Conservation (phyloP, 768 basidiomycete species). For the Macrolepiota dolichaula region DNA sequence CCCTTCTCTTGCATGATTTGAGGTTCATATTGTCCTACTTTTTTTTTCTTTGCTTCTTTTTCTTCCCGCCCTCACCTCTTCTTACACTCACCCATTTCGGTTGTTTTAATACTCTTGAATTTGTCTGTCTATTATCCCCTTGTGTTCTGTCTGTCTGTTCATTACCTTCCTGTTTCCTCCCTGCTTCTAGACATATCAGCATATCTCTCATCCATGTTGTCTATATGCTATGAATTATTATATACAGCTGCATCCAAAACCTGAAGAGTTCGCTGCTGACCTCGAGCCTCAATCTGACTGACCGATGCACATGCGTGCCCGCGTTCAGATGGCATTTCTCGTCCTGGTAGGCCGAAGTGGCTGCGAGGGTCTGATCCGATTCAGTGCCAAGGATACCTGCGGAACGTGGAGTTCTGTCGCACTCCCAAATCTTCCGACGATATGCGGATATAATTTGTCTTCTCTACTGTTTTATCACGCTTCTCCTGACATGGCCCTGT, state of each 20-base stretch:
- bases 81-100: background rate
- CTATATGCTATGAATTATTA: slow-evolving; percentile 8
- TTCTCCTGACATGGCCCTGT: background rate
- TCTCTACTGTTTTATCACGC: background rate
- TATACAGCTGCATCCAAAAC: background rate
- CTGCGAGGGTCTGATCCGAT: too few species aligned
- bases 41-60: background rate
- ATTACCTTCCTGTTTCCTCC: background rate
- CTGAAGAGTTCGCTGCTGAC: background rate
- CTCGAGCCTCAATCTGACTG: background rate
- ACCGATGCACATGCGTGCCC: background rate
- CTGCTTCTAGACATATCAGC: slow-evolving; percentile 8
- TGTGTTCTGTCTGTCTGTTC: background rate
- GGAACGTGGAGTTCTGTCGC: background rate
- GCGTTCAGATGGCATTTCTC: too few species aligned
- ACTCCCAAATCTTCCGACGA: background rate
- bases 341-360: too few species aligned
- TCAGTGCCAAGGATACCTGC: too few species aligned
- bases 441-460: background rate
- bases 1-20: slow-evolving; percentile 10
- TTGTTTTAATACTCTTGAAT: slow-evolving; percentile 5
- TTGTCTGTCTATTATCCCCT: slow-evolving; percentile 3
- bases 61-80: background rate
- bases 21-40: background rate
- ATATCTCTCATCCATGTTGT: slow-evolving; percentile 4